Conservation (phyloP, 2,329 filamentous ascomycete genomes). For the Cladosporium colombiae region DNA sequence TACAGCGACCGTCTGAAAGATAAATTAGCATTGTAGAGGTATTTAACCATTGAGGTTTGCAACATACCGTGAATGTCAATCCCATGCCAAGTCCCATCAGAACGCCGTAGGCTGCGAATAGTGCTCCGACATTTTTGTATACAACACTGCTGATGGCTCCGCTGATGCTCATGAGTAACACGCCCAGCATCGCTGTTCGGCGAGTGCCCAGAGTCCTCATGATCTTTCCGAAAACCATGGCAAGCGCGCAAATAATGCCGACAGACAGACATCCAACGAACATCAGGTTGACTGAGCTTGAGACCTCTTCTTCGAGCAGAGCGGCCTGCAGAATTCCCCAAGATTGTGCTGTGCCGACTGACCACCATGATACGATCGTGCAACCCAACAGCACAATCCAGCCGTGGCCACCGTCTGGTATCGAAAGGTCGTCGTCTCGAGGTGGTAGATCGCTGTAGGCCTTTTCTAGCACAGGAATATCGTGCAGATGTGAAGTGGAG, state of each 20-base stretch:
- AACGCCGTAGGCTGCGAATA: constrained; percentile 54
- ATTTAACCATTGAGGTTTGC: not conserved
- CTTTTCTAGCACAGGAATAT: constrained; percentile 7
- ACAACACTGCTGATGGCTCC: constrained; percentile 52
- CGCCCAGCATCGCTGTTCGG: constrained; percentile 50
- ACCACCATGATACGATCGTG: constrained; percentile 28
- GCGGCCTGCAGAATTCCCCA: constrained; percentile 64
- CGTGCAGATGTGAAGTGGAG: constrained; percentile 6
- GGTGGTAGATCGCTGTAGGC: not conserved
- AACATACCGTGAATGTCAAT: constrained; percentile 22
- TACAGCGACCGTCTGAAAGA: constrained; percentile 31
- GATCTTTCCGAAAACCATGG: constrained; percentile 54
- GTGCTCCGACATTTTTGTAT: constrained; percentile 46
- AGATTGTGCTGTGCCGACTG: constrained; percentile 57
- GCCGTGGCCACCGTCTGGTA: constrained; percentile 14
- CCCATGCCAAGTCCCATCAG: constrained; percentile 47
- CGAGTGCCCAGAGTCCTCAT: constrained; percentile 54
- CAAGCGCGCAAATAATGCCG: constrained; percentile 54
- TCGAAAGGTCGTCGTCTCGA: constrained; percentile 9
- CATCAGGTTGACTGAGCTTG: constrained; percentile 55
- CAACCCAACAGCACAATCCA: constrained; percentile 18
- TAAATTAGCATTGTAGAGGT: not conserved
- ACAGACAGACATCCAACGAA: constrained; percentile 60
- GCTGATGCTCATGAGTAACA: constrained; percentile 53
- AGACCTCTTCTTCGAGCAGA: constrained; percentile 52